Evolutionary conservation across 2,329 filamentous ascomycete genomes (phyloP), one percentile per base, ranked within the genome.

Genomic region (Endothia cerciana): DNA sequence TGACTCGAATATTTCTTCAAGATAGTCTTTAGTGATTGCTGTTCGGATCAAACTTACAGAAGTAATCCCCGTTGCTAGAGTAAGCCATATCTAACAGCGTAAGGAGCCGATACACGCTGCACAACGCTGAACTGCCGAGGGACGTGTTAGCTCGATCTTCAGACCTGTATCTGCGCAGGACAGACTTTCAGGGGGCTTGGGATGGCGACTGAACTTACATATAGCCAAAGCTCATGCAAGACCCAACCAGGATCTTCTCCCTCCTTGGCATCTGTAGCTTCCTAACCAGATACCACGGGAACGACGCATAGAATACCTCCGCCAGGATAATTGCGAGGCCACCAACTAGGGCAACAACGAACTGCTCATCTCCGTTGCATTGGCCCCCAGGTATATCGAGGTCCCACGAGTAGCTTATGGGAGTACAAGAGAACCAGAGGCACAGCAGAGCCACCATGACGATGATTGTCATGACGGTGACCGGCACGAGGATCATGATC

Each of bases 141-240:
- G 1, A 3, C 1, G 4, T 25, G 19, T 15, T 22, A 36, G 22
- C 30, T 61, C 33, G 57, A 33, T 17, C 4, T 2, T 33, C 17
- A 53, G 11, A 10, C 49, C 1, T 11, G 8, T n/a, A 2, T 19
- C 10, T 15, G 36, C 22, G 15, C 19, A 38, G 28, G 36, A 38
- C 11, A 28, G 2, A 1, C 3, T 22, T 13, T 30, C n/a, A 15
- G 15, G 2, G 10, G 4, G 17, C 36, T 19, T n/a, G 10, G n/a
- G 8, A 38, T 3, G 25, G 17, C 30, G 5, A 4, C 1, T 11
- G n/a, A 4, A 58, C 66, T 61, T 30, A 65, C 66, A 68, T n/a
- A 15, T 68, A 68, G 2, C 56, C 58, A 36, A 68, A 41, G 11
- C 66, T 68, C 66, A 68, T 68, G 38, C 66, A 66, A 17, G 60